A percentile compares a stretch with the other conserved stretches of the same genome.
These are phyloP conservation scores for Opeltia flavorubescens DNA, from an alignment of 495 filamentous ascomycete genomes.

Conservation along the genomic window DNA sequence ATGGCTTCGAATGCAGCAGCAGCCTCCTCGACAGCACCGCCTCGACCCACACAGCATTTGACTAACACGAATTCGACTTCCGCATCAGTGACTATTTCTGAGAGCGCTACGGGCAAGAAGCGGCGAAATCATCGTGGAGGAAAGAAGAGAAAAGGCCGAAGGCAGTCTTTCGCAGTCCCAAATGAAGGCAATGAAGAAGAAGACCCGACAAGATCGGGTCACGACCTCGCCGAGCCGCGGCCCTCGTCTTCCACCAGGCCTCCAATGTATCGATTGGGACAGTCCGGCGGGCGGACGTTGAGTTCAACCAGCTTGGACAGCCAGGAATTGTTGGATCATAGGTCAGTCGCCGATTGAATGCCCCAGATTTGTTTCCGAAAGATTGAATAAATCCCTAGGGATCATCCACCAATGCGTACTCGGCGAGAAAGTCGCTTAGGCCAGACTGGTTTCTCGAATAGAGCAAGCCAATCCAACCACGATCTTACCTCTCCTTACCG, in stretches of 20 bases:
- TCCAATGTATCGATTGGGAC: constrained; percentile 44
- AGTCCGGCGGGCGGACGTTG: constrained; percentile 34
- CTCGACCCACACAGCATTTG: constrained; percentile 11
- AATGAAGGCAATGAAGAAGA: constrained; percentile 28
- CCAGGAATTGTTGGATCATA: constrained; percentile 65
- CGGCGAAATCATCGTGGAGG: constrained; percentile 36
- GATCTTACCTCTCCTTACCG: constrained; percentile 22
- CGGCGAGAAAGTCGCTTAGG: constrained; percentile 45
- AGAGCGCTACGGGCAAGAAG: constrained; percentile 13
- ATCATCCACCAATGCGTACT: constrained; percentile 55
- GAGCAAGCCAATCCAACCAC: constrained; percentile 13
- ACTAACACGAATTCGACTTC: constrained; percentile 11
- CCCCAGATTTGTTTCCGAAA: not conserved
- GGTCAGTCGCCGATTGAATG: constrained; percentile 29
- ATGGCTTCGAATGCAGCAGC: constrained; percentile 1
- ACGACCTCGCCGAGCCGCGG: constrained; percentile 20
- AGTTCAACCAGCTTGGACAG: constrained; percentile 77
- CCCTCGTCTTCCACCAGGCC: constrained; percentile 18
- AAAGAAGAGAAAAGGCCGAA: constrained; percentile 46
- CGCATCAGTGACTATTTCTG: constrained; percentile 5
- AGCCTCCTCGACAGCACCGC: constrained; percentile 2
- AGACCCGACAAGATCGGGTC: constrained; percentile 19
- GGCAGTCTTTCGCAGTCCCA: constrained; percentile 47
- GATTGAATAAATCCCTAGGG: constrained; percentile 26
- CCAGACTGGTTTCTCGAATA: constrained; percentile 20